Conservation (phyloP, 2,329 filamentous ascomycete species). For the Penicillium sp. region DNA sequence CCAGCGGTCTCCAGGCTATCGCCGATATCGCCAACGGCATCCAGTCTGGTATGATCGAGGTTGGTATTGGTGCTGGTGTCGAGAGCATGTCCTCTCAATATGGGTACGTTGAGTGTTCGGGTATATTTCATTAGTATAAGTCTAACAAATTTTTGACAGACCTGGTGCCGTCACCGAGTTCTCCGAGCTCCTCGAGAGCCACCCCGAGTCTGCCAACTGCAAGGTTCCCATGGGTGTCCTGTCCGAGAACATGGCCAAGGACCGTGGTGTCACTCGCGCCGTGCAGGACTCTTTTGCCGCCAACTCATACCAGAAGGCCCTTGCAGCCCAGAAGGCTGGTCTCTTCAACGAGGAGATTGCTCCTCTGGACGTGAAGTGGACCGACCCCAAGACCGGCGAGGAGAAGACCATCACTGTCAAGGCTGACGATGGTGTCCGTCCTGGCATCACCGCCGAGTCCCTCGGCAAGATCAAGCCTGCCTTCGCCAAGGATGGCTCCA, state of each 20-base stretch:
- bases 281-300: slow-evolving; percentile 93
- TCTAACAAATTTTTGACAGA: slow-evolving; percentile 41
- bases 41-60: slow-evolving; percentile 86
- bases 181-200: slow-evolving; percentile 79
- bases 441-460: slow-evolving; percentile 82
- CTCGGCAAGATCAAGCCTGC: slow-evolving; percentile 89
- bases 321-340: slow-evolving; percentile 81
- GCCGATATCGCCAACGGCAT: slow-evolving; percentile 95
- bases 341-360: slow-evolving; percentile 91
- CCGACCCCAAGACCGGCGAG: slow-evolving; percentile 88
- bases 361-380: slow-evolving; percentile 81
- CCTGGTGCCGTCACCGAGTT: slow-evolving; percentile 89
- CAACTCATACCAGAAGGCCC: slow-evolving; percentile 86
- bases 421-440: slow-evolving; percentile 83
- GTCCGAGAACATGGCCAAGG: slow-evolving; percentile 93
- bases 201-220: slow-evolving; percentile 87
- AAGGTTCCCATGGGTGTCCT: slow-evolving; percentile 96
- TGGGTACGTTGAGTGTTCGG: slow-evolving; percentile 59
- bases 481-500: slow-evolving; percentile 87
- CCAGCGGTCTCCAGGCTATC: slow-evolving; percentile 86
- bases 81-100: slow-evolving; percentile 96
- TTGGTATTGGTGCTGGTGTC: slow-evolving; percentile 90
- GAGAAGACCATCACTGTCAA: slow-evolving; percentile 78
- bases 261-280: slow-evolving; percentile 69
- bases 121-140: not conserved